These are phyloP conservation scores for Pythium phragmiticola DNA, from an alignment of 352 stramenopile species.

Conservation along the genomic window DNA sequence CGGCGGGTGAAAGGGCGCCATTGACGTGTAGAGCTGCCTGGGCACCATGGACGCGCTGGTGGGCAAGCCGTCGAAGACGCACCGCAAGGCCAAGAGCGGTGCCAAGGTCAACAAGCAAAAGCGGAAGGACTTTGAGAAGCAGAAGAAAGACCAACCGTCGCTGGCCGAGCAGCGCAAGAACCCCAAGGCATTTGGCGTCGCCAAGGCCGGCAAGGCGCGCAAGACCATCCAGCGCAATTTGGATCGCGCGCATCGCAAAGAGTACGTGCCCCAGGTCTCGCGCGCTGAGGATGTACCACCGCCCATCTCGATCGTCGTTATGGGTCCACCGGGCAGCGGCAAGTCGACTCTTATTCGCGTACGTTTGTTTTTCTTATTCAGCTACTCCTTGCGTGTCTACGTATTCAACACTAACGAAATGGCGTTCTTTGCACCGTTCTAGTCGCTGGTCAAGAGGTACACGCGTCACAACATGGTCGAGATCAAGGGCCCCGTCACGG, in stretches of 20 bases:
- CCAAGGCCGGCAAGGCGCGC: constrained; percentile 95
- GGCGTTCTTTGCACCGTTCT: neutral
- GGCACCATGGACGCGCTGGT: constrained; percentile 41
- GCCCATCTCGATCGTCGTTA: constrained; percentile 96
- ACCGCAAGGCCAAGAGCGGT: constrained; percentile 84
- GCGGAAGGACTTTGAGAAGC: constrained; percentile 87
- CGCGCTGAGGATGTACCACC: constrained; percentile 86
- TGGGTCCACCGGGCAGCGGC: constrained; percentile 95
- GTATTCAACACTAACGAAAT: neutral
- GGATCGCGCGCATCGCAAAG: constrained; percentile 96
- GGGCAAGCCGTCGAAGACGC: constrained; percentile 50
- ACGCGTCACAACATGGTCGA: constrained; percentile 97
- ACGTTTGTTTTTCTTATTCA: constrained; percentile 1
- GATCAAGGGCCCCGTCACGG: constrained; percentile 98
- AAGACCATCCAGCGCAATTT: constrained; percentile 98
- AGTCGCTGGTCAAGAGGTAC: constrained; percentile 99
- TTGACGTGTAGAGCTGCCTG: constrained; percentile 12
- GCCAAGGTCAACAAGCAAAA: constrained; percentile 96
- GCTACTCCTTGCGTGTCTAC: neutral
- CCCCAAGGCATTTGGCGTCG: constrained; percentile 95
- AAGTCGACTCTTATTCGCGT: constrained; percentile 98
- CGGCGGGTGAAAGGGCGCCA: constrained; percentile 25
- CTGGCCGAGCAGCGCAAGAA: constrained; percentile 94
- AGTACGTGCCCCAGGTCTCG: constrained; percentile 93
- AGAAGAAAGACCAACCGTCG: constrained; percentile 77